These are phyloP conservation scores for Coemansia reversa DNA, from an alignment of 192 early-diverging fungal genomes.

Conservation along the genomic window DNA sequence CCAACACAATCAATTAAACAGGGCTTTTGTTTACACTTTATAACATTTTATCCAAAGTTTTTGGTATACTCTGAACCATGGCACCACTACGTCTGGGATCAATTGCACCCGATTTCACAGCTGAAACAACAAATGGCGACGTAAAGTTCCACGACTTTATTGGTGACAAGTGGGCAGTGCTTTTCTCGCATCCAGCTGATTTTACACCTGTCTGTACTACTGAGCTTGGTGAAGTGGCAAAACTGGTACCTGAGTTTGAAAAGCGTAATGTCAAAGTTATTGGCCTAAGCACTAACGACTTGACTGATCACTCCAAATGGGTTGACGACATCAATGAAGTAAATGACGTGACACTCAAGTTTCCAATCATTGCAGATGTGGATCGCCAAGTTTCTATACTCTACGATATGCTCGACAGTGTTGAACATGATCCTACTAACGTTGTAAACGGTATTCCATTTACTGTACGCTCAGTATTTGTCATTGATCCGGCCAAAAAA, in stretches of 20 bases:
- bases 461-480: conserved; percentile 94
- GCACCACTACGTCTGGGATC: conserved; percentile 61
- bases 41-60: not conserved
- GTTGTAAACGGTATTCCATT: conserved; percentile 85
- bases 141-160: conserved; percentile 92
- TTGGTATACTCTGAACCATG: conserved; percentile 23
- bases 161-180: conserved; percentile 82
- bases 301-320: conserved; percentile 82
- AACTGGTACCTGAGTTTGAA: conserved; percentile 72
- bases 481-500: conserved; percentile 88
- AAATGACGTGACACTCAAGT: conserved; percentile 69
- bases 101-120: conserved; percentile 73
- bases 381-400: conserved; percentile 80
- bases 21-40: not conserved
- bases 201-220: conserved; percentile 96
- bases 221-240: conserved; percentile 91
- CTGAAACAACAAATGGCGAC: conserved; percentile 83
- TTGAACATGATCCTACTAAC: conserved; percentile 87
- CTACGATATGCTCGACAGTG: conserved; percentile 95
- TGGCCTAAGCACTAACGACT: conserved; percentile 90
- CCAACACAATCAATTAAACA: not conserved
- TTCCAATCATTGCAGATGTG: conserved; percentile 96
- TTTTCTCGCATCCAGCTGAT: conserved; percentile 99
- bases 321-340: conserved; percentile 93
- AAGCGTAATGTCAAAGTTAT: conserved; percentile 85